Evolutionary conservation across 306 rosid species (phyloP).

Genomic region (Leucaena leucocephala): DNA sequence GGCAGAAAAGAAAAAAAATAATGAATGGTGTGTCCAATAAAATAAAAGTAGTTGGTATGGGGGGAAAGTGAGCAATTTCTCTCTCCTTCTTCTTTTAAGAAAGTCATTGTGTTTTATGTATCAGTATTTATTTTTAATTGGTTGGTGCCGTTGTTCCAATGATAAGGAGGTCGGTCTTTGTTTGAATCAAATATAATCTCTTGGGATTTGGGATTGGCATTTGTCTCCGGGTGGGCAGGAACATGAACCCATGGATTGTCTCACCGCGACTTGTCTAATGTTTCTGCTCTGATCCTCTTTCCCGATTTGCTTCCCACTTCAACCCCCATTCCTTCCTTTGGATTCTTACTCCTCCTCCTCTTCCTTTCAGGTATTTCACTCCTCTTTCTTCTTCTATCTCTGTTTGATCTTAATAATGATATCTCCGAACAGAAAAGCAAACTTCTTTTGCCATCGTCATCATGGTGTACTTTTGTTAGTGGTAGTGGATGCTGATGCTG

Average conservation of each 20-base stretch:
- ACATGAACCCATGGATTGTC: slow-evolving; percentile 30
- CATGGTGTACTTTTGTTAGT: slow-evolving; percentile 29
- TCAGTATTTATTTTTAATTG: slow-evolving; percentile 44
- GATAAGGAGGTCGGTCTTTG: slow-evolving; percentile 70
- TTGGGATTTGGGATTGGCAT: slow-evolving; percentile 66
- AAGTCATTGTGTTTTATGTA: slow-evolving; percentile 10
- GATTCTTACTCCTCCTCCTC: neutral
- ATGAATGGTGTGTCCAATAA: slow-evolving; percentile 14
- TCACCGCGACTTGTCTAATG: slow-evolving; percentile 25
- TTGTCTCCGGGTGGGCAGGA: slow-evolving; percentile 56
- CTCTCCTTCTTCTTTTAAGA: neutral
- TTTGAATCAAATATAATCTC: slow-evolving; percentile 53
- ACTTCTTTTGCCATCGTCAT: neutral
- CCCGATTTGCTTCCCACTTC: slow-evolving; percentile 40
- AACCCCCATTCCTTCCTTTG: slow-evolving; percentile 1
- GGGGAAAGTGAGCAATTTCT: slow-evolving; percentile 37
- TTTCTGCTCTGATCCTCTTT: slow-evolving; percentile 13
- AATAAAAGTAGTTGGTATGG: slow-evolving; percentile 59
- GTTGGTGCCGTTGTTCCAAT: slow-evolving; percentile 87
- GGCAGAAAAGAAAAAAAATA: neutral
- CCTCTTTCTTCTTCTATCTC: neutral
- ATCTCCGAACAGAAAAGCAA: neutral
- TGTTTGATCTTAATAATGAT: slow-evolving; percentile 17
- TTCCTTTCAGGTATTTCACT: slow-evolving; percentile 29
- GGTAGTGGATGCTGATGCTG: slow-evolving; percentile 31